Conservation (phyloP, 352 stramenopile species). For the Phytopythium vexans region DNA sequence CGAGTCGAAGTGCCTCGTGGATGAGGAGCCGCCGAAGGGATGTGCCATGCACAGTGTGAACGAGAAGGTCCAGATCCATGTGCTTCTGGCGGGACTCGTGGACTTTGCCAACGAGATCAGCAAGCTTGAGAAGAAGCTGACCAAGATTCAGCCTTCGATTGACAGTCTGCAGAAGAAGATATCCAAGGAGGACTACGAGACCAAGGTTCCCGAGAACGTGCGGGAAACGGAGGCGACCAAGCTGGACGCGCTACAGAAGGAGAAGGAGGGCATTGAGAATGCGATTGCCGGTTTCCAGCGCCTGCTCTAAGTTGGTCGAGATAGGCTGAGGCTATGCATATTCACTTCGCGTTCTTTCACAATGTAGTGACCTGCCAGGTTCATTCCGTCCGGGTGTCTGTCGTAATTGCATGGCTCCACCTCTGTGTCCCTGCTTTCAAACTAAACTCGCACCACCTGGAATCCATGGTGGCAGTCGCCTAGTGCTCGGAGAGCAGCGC, state of each 20-base stretch:
- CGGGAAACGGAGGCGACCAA: conserved; percentile 76
- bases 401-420: too few species aligned
- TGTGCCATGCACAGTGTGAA: conserved; percentile 94
- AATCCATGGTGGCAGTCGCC: too few species aligned
- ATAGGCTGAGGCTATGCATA: background rate
- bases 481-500: too few species aligned
- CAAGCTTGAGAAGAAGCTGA: conserved; percentile 89
- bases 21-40: conserved; percentile 75
- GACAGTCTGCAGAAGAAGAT: conserved; percentile 81
- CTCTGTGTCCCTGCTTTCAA: too few species aligned
- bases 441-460: too few species aligned
- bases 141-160: conserved; percentile 75
- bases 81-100: conserved; percentile 81
- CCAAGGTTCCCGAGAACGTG: conserved; percentile 78
- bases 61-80: conserved; percentile 89
- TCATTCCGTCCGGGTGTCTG: too few species aligned
- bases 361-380: too few species aligned
- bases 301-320: conserved; percentile 44
- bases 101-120: conserved; percentile 89
- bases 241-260: conserved; percentile 75
- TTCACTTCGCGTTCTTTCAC: too few species aligned
- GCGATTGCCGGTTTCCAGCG: conserved; percentile 79
- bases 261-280: conserved; percentile 73
- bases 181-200: conserved; percentile 69
- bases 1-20: conserved; percentile 86